Conservation (phyloP, 1,284 basidiomycete species). For the Porphyrellus sp. region DNA sequence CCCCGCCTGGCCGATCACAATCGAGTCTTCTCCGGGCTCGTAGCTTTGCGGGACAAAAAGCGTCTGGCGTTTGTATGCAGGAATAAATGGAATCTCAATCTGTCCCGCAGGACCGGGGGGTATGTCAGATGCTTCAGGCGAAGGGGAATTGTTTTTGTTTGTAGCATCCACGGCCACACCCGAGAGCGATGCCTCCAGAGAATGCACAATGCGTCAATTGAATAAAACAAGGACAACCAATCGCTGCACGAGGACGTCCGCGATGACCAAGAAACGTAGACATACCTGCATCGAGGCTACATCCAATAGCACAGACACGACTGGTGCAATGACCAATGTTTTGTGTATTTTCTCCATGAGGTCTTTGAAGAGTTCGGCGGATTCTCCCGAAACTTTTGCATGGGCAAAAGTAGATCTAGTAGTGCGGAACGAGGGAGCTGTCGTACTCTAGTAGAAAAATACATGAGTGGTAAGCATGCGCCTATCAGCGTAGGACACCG, state of each 20-base stretch:
- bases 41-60: conserved; percentile 17
- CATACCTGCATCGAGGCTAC: conserved; percentile 16
- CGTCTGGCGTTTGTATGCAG: conserved; percentile 47
- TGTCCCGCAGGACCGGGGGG: conserved; percentile 38
- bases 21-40: conserved; percentile 51
- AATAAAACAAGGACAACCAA: conserved; percentile 2
- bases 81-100: conserved; percentile 71
- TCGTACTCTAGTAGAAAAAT: conserved; percentile 8
- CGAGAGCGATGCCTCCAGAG: conserved; percentile 1
- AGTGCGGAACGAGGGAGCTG: conserved; percentile 1
- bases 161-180: not conserved
- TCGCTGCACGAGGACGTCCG: not conserved
- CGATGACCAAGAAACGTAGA: conserved; percentile 5
- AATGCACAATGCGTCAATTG: conserved; percentile 5
- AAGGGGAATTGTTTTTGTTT: conserved; percentile 5
- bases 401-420: conserved; percentile 22
- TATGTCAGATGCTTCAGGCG: conserved; percentile 13
- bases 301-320: conserved; percentile 36
- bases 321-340: conserved; percentile 53
- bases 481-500: not conserved
- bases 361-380: conserved; percentile 41
- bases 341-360: conserved; percentile 54
- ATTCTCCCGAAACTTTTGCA: conserved; percentile 12
- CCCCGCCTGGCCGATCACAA: conserved; percentile 62
- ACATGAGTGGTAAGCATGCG: conserved; percentile 13